These are phyloP conservation scores for Mrakia blollopis DNA, from an alignment of 768 basidiomycete species.

Conservation along the genomic window DNA sequence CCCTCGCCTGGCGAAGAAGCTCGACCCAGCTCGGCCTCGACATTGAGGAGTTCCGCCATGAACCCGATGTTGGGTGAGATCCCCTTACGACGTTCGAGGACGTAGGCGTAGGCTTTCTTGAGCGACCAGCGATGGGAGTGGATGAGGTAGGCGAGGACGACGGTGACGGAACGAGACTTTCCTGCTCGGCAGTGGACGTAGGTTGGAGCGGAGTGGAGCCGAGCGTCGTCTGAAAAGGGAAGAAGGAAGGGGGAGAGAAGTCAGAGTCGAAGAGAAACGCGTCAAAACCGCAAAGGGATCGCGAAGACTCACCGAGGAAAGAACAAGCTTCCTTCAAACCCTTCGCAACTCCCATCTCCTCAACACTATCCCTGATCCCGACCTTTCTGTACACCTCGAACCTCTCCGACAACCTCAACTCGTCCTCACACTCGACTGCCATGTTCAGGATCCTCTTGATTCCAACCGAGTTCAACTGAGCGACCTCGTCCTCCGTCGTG, in stretches of 20 bases:
- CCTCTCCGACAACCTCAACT: slow-evolving; percentile 58
- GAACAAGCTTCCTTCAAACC: slow-evolving; percentile 81
- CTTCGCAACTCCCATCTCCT: slow-evolving; percentile 78
- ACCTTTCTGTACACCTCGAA: slow-evolving; percentile 84
- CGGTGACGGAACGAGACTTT: slow-evolving; percentile 90
- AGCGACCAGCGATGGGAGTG: slow-evolving; percentile 97
- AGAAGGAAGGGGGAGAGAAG: background rate
- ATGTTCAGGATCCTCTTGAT: slow-evolving; percentile 86
- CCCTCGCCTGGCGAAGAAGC: slow-evolving; percentile 10
- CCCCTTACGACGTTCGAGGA: slow-evolving; percentile 84
- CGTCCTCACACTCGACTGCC: slow-evolving; percentile 75
- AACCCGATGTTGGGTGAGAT: slow-evolving; percentile 98
- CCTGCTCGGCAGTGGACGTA: slow-evolving; percentile 97
- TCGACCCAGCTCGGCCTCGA: slow-evolving; percentile 20
- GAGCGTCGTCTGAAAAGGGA: slow-evolving; percentile 68
- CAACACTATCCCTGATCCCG: slow-evolving; percentile 91
- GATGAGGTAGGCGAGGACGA: slow-evolving; percentile 94
- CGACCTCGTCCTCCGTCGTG: slow-evolving; percentile 65
- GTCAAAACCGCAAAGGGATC: background rate
- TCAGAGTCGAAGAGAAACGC: background rate
- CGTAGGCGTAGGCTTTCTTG: slow-evolving; percentile 82
- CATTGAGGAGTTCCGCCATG: slow-evolving; percentile 61
- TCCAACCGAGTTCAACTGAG: slow-evolving; percentile 65
- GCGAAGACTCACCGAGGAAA: slow-evolving; percentile 65
- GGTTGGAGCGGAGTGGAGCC: slow-evolving; percentile 76